Evolutionary conservation across 1,139 yeast species (phyloP).

Genomic region (Taiozyma sp.): DNA sequence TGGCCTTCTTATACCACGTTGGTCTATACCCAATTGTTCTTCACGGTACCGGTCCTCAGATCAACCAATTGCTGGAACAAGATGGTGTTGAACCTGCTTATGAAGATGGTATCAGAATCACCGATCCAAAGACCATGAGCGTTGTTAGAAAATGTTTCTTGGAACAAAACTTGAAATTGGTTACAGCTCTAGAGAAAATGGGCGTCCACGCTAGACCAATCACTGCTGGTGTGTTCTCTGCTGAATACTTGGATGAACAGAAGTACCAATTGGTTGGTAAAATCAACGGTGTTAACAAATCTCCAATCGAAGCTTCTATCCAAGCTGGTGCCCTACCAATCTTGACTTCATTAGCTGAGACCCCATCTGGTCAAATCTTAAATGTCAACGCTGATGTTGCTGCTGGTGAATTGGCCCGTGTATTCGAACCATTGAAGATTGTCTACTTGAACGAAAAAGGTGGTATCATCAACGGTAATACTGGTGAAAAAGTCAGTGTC

Average conservation of each 20-base stretch:
- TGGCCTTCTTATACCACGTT: conserved; percentile 94
- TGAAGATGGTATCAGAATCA: conserved; percentile 93
- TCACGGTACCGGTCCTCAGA: conserved; percentile 99
- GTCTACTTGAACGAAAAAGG: conserved; percentile 97
- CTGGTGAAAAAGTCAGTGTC: conserved; percentile 84
- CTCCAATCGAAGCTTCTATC: conserved; percentile 91
- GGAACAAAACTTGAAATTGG: conserved; percentile 91
- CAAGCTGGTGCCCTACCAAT: conserved; percentile 96
- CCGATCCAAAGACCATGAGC: conserved; percentile 92
- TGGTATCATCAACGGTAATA: conserved; percentile 88
- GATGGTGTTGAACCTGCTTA: conserved; percentile 97
- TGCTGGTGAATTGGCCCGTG: conserved; percentile 96
- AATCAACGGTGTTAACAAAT: conserved; percentile 79
- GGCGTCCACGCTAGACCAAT: conserved; percentile 99
- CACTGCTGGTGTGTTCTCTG: conserved; percentile 95
- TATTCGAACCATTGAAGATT: conserved; percentile 92
- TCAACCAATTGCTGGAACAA: conserved; percentile 85
- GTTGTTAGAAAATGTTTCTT: conserved; percentile 93
- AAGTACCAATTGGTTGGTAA: conserved; percentile 93
- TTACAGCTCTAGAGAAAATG: conserved; percentile 91
- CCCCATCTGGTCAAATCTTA: conserved; percentile 91
- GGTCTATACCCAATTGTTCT: conserved; percentile 95
- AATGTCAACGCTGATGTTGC: conserved; percentile 99
- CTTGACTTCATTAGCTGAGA: conserved; percentile 93
- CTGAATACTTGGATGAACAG: conserved; percentile 85